A percentile compares a stretch with the other conserved stretches of the same genome.
These are phyloP conservation scores for Phaffia australis DNA, from an alignment of 768 basidiomycete species.

Conservation along the genomic window DNA sequence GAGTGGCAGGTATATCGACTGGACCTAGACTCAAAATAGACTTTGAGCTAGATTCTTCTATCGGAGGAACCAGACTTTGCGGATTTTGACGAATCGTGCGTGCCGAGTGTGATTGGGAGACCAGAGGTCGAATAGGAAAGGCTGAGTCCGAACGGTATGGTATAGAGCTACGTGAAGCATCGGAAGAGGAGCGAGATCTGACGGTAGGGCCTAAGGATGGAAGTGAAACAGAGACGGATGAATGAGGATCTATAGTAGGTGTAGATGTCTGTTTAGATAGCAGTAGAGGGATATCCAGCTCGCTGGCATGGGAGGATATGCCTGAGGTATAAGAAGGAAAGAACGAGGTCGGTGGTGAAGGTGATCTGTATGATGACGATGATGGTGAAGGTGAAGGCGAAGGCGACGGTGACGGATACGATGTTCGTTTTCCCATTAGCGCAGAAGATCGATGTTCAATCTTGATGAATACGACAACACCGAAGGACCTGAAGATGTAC, in stretches of 20 bases:
- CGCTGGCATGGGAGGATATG: not conserved
- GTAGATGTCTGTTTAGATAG: not conserved
- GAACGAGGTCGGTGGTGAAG: constrained; percentile 3
- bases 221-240: constrained; percentile 6
- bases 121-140: too few species aligned
- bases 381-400: constrained; percentile 9
- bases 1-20: not conserved
- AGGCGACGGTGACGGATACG: constrained; percentile 8
- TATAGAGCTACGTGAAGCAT: too few species aligned
- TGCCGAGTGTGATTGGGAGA: too few species aligned
- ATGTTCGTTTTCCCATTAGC: not conserved
- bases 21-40: too few species aligned
- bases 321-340: not conserved
- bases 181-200: too few species aligned
- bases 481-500: not conserved
- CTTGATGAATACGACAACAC: not conserved
- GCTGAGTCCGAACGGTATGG: too few species aligned
- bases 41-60: too few species aligned
- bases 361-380: constrained; percentile 6
- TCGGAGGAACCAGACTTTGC: too few species aligned
- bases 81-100: too few species aligned
- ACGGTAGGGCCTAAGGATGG: constrained; percentile 1
- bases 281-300: not conserved
- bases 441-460: too few species aligned
- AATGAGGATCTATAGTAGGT: constrained; percentile 9